A percentile compares a stretch with the other conserved stretches of the same genome.
phyloP scores from a whole-genome alignment of 495 filamentous ascomycete species.

The Xanthoparmelia taractica region DNA sequence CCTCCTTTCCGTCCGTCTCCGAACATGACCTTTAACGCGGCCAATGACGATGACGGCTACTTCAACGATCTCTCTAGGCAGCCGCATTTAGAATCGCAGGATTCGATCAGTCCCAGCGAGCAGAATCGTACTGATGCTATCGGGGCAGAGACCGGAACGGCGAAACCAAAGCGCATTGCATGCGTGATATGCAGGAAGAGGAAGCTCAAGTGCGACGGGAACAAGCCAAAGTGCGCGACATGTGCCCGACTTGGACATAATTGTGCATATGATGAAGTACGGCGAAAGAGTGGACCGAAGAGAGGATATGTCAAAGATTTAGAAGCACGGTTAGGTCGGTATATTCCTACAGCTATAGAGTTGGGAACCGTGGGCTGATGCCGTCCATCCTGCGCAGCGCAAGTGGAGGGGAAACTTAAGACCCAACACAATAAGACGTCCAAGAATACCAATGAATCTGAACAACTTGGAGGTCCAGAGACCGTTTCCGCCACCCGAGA shows the following conservation, averaged over 20 bases:
- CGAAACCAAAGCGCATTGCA: constrained; percentile 89
- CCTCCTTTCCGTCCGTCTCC: background rate
- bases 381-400: constrained; percentile 48
- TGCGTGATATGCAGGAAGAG: constrained; percentile 92
- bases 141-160: constrained; percentile 49
- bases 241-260: constrained; percentile 82
- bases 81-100: constrained; percentile 27
- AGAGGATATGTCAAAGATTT: constrained; percentile 96
- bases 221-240: constrained; percentile 79
- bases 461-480: constrained; percentile 22
- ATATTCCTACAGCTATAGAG: background rate
- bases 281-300: constrained; percentile 97
- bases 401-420: constrained; percentile 85
- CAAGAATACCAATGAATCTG: constrained; percentile 25
- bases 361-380: background rate
- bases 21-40: constrained; percentile 38
- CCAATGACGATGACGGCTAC: constrained; percentile 38
- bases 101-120: constrained; percentile 27
- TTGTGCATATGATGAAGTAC: constrained; percentile 91
- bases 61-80: constrained; percentile 52
- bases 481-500: constrained; percentile 7
- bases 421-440: constrained; percentile 24
- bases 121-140: constrained; percentile 27
- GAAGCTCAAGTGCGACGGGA: constrained; percentile 74
- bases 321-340: constrained; percentile 82